Conservation (phyloP, 208 protist species). For the Spongospora subterranea region DNA sequence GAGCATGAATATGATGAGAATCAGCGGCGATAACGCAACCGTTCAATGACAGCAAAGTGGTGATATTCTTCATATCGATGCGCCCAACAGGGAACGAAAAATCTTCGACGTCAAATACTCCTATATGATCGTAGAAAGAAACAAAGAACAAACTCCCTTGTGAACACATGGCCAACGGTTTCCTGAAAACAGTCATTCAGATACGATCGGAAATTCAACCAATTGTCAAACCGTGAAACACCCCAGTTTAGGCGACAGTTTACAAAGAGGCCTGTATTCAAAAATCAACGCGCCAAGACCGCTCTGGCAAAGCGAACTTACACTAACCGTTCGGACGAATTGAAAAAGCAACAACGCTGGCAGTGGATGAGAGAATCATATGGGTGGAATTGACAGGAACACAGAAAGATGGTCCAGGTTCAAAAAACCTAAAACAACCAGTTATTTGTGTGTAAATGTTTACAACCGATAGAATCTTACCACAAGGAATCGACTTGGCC, state of each 20-base stretch:
- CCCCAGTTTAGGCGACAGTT: neutral
- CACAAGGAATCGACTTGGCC: conserved; percentile 10
- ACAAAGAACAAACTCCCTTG: neutral
- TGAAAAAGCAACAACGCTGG: conserved; percentile 3
- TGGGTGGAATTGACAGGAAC: neutral
- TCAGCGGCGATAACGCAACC: conserved; percentile 2
- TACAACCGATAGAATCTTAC: neutral
- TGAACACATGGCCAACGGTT: neutral
- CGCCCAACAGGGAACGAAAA: conserved; percentile 25
- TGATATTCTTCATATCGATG: neutral
- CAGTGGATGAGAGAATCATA: neutral
- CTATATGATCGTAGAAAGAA: conserved; percentile 12
- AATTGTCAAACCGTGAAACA: neutral
- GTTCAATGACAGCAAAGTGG: neutral
- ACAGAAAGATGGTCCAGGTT: neutral
- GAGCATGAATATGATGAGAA: neutral
- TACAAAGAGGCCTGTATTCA: neutral
- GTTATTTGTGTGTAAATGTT: neutral
- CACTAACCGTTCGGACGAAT: neutral
- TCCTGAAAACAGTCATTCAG: neutral
- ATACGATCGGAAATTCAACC: neutral
- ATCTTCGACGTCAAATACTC: neutral
- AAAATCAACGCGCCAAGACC: too few species aligned
- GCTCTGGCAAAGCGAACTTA: neutral
- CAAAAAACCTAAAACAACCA: neutral